A percentile compares a stretch with the other conserved stretches of the same genome.
These are phyloP conservation scores for Pythium diclinum DNA, from an alignment of 352 stramenopile genomes.

Conservation along the genomic window DNA sequence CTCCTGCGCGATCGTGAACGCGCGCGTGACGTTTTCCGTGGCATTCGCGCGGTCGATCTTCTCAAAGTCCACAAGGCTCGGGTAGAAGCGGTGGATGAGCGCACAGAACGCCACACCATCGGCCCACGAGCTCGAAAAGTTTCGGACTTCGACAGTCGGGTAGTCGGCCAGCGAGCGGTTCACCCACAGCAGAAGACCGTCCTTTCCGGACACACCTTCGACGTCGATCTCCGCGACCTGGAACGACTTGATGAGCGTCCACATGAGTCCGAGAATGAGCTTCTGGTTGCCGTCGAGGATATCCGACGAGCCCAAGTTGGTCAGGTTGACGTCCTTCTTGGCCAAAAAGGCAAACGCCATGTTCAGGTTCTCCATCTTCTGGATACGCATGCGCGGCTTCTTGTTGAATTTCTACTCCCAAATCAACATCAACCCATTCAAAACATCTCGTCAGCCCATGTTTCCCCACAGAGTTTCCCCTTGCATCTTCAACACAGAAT, in stretches of 20 bases:
- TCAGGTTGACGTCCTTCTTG: slow-evolving; percentile 87
- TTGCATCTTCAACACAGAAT: neutral
- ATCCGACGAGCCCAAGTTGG: slow-evolving; percentile 91
- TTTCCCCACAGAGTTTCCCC: neutral
- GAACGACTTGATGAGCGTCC: slow-evolving; percentile 92
- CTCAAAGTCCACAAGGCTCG: slow-evolving; percentile 83
- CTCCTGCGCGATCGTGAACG: slow-evolving; percentile 81
- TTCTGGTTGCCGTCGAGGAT: slow-evolving; percentile 91
- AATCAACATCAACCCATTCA: neutral
- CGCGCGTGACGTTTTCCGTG: slow-evolving; percentile 72
- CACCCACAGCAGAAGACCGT: slow-evolving; percentile 88
- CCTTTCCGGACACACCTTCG: slow-evolving; percentile 87
- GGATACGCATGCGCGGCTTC: slow-evolving; percentile 90
- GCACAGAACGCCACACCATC: slow-evolving; percentile 89
- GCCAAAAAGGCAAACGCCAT: slow-evolving; percentile 88
- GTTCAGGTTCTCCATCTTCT: slow-evolving; percentile 93
- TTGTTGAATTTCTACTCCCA: slow-evolving; percentile 86
- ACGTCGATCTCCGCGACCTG: slow-evolving; percentile 84
- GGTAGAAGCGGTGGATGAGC: slow-evolving; percentile 88
- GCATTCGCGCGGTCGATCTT: slow-evolving; percentile 60
- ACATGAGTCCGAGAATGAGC: slow-evolving; percentile 90
- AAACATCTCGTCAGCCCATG: neutral
- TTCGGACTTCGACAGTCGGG: slow-evolving; percentile 78
- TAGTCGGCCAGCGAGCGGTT: slow-evolving; percentile 87
- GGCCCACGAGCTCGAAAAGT: slow-evolving; percentile 87